Base-by-base conservation (phyloP, 2,329 filamentous ascomycete genomes). In the Macrophomina pseudophaseolina region DNA sequence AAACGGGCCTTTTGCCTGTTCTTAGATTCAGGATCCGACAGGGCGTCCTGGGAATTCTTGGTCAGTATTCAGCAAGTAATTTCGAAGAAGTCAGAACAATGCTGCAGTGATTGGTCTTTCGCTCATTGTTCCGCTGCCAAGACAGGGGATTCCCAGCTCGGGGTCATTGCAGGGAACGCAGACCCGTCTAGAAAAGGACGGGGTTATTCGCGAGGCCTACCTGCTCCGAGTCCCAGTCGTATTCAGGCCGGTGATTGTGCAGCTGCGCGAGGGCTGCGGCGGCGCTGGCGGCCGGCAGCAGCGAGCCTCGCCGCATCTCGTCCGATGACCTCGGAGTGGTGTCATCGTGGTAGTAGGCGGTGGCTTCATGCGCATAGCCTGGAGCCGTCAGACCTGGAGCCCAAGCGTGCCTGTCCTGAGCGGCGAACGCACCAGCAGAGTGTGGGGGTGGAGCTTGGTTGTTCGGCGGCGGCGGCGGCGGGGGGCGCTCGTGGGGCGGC, bases 221-320 rank as follows among this genome's bases (percentile, higher is more conserved):
- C 79, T 85, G 85, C 79, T 93, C 91, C 63, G 89, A 90, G 70
- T 95, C 93, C 87, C 90, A 91, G 67, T 93, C 91, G 48, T 87
- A 84, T 67, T 92, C 90, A 68, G 90, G 84, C 72, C 92, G 92
- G 76, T 94, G 88, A 74, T 88, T 90, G 76, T 92, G 90, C 73
- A 98, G 85, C 82, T 96, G 92, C 53, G 94, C 92, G 68, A 98
- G 84, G 53, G 92, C 93, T 63, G 92, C 92, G 54, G 94, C 94
- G 65, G 94, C 94, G 72, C 88, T 92, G 66, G 89, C 90, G 67
- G 90, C 88, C 73, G 86, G 90, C 73, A 86, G 85, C 77, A 87
- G 83, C 73, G 84, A 86, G 78, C 85, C 84, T 72, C 89, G 83
- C 74, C 86, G 79, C 79, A 88, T 85, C 70, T 95, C 91, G 71